These are phyloP conservation scores for Zygosaccharomyces pseudobailii DNA, from an alignment of 1,139 yeast genomes.

Conservation along the genomic window DNA sequence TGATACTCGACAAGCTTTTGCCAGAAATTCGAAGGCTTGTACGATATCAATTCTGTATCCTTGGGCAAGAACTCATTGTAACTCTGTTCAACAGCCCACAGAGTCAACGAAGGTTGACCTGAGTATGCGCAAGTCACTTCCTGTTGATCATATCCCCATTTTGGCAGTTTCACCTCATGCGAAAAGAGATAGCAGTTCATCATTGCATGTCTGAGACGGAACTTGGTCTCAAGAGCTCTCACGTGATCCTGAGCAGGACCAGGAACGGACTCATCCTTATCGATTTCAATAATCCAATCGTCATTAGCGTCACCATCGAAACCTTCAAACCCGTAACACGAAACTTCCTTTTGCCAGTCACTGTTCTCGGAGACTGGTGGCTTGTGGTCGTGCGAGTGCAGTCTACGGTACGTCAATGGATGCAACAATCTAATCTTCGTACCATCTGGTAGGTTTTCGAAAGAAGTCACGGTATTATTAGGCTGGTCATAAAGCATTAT, in stretches of 20 bases:
- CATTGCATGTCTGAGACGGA: constrained; percentile 85
- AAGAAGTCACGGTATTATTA: constrained; percentile 42
- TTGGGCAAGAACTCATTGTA: constrained; percentile 43
- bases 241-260: constrained; percentile 60
- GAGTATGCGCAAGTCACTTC: constrained; percentile 90
- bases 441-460: constrained; percentile 69
- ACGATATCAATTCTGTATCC: constrained; percentile 53
- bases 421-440: constrained; percentile 77
- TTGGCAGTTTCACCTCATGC: constrained; percentile 79
- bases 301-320: constrained; percentile 95
- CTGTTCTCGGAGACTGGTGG: constrained; percentile 81
- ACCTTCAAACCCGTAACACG: constrained; percentile 87
- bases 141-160: constrained; percentile 95
- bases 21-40: constrained; percentile 59
- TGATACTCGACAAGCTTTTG: constrained; percentile 75
- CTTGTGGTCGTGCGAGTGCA: constrained; percentile 94
- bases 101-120: constrained; percentile 67
- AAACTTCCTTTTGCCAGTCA: constrained; percentile 95
- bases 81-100: constrained; percentile 89
- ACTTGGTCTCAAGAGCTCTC: constrained; percentile 75
- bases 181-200: constrained; percentile 88
- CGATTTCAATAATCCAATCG: constrained; percentile 87
- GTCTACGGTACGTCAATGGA: constrained; percentile 62
- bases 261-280: constrained; percentile 49
- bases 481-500: constrained; percentile 61